phyloP scores from a whole-genome alignment of 2,329 filamentous ascomycete species.

The Botrytis tulipae region DNA sequence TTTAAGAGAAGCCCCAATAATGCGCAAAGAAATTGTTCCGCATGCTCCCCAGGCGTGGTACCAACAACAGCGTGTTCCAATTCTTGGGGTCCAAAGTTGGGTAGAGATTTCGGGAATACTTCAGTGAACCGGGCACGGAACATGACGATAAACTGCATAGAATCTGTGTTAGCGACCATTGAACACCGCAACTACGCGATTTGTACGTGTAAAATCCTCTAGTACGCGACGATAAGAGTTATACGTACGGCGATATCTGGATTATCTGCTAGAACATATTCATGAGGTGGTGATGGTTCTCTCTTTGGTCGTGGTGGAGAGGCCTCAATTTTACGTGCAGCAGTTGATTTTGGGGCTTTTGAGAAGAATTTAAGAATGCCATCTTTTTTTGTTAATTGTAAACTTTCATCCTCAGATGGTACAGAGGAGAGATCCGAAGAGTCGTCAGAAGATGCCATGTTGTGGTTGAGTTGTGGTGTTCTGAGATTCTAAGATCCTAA shows the following conservation, averaged over 20 bases:
- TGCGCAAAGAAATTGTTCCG: slow-evolving; percentile 86
- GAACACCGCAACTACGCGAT: slow-evolving; percentile 47
- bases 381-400: slow-evolving; percentile 50
- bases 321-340: slow-evolving; percentile 51
- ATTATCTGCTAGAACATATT: slow-evolving; percentile 87
- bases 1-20: slow-evolving; percentile 86
- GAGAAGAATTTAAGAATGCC: slow-evolving; percentile 69
- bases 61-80: slow-evolving; percentile 84
- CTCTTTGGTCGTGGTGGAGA: slow-evolving; percentile 73
- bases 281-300: slow-evolving; percentile 83
- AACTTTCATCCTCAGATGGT: slow-evolving; percentile 55
- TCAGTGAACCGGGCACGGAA: slow-evolving; percentile 93
- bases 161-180: slow-evolving; percentile 39
- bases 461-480: slow-evolving; percentile 24
- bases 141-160: slow-evolving; percentile 88
- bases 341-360: slow-evolving; percentile 47
- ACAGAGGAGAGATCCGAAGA: slow-evolving; percentile 61
- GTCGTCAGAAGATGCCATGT: slow-evolving; percentile 52
- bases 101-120: slow-evolving; percentile 79
- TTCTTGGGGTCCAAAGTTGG: slow-evolving; percentile 92
- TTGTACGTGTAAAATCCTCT: slow-evolving; percentile 46
- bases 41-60: slow-evolving; percentile 73
- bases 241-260: slow-evolving; percentile 83
- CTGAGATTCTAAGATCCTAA: slow-evolving; percentile 24
- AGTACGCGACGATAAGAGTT: slow-evolving; percentile 43